Evolutionary conservation across 176 grass and related monocot species (phyloP), one percentile per base, ranked within the genome.

Genomic region (Poa annua): DNA sequence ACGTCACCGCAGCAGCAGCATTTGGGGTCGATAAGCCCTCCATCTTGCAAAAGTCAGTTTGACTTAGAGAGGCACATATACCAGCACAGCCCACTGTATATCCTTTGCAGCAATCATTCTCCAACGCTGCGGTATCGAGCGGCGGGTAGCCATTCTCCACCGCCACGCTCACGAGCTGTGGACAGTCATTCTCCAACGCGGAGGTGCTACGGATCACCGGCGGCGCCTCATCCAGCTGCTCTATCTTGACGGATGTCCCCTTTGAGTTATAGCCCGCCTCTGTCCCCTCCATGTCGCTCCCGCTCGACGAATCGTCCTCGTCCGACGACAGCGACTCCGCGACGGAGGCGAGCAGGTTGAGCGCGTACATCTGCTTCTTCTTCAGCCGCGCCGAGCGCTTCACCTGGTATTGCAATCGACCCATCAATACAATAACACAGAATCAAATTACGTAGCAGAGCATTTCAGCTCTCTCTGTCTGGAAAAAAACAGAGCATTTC

Each of bases 301-400:
- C 52, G 78, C 20, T 83, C 6, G 41, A 81, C 48, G 52, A 76
- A 57, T 54, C 84, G 17, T 92, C 89, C 74, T 81, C 36, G 73
- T 88, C 74, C 1, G 50, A 77, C 24, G 90, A 83, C 42, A 97
- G 72, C 3, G 44, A 85, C 79, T 81, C 89, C 14, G 94, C 94
- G 13, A 92, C 77, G 9, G 89, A 87, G 13, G 94, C 94, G 2
- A 97, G 91, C 85, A 97, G 79, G 77, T 97, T 86, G 77, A 97
- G 86, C 26, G 92, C 89, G 17, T 49, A 88, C 84, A 92, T 90
- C 52, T 91, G 85, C 41, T 86, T 81, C 56, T 78, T 81, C 76
- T 88, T 97, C 79, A 84, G 87, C 71, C 94, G 90, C 4, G 76
- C 65, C 5, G 92, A 88, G 48, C 89, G 80, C 57, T 90, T 97